Conservation (phyloP, 2,329 filamentous ascomycete species). For the Aspergillus sp. region DNA sequence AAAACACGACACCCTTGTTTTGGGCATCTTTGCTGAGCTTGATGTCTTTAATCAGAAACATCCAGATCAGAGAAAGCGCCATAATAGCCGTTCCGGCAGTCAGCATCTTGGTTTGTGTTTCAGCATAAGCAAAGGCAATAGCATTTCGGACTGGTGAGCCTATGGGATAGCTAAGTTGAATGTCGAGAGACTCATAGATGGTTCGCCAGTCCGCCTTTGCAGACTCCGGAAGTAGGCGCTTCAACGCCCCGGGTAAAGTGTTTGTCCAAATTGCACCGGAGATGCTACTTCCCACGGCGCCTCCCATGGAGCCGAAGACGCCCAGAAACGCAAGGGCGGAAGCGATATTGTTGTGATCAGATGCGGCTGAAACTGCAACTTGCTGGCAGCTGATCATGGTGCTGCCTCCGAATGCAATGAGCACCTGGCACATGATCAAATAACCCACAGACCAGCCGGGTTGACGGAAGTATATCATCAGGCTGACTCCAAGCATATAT, state of each 20-base stretch:
- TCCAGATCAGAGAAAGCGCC: constrained; percentile 43
- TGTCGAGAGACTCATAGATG: constrained; percentile 17
- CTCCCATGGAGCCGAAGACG: constrained; percentile 56
- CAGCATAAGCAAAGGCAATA: constrained; percentile 61
- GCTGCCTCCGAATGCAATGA: constrained; percentile 57
- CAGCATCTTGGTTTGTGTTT: constrained; percentile 54
- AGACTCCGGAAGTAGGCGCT: constrained; percentile 10
- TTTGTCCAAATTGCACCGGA: constrained; percentile 63
- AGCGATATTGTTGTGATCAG: constrained; percentile 57
- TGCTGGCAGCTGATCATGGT: constrained; percentile 55
- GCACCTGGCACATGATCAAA: constrained; percentile 60
- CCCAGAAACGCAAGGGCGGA: constrained; percentile 56
- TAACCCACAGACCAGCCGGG: constrained; percentile 51
- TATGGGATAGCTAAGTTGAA: constrained; percentile 32
- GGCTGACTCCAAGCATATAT: constrained; percentile 53
- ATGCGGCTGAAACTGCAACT: constrained; percentile 55
- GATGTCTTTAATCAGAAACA: constrained; percentile 51
- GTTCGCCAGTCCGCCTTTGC: constrained; percentile 11
- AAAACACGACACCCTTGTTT: constrained; percentile 54
- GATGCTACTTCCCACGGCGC: constrained; percentile 55
- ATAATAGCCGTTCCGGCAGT: constrained; percentile 50
- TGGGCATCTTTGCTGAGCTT: constrained; percentile 52
- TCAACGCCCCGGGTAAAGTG: constrained; percentile 51
- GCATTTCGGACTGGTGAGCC: constrained; percentile 51
- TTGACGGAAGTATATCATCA: constrained; percentile 58